phyloP scores from a whole-genome alignment of 306 rosid genomes.

The Rosa lucieae region DNA sequence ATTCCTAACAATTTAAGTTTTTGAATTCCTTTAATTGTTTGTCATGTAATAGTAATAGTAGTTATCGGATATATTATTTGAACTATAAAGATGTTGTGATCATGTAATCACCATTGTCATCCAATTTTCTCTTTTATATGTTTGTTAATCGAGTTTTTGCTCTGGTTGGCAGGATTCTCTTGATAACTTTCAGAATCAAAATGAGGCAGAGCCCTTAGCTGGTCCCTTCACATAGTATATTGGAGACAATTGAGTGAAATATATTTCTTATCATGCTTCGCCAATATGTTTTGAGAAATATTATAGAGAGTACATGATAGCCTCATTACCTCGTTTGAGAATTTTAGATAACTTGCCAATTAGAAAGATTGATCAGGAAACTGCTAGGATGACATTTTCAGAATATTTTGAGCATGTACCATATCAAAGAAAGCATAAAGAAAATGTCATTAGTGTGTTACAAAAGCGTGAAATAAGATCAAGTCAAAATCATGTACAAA shows the following conservation, averaged over 20 bases:
- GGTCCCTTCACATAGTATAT: conserved; percentile 31
- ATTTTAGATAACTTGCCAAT: conserved; percentile 61
- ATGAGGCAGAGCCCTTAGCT: conserved; percentile 35
- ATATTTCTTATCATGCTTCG: conserved; percentile 65
- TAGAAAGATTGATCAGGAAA: conserved; percentile 58
- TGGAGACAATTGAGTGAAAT: conserved; percentile 54
- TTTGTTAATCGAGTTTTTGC: neutral
- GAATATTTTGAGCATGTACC: conserved; percentile 68
- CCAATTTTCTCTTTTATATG: neutral
- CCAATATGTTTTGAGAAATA: conserved; percentile 76
- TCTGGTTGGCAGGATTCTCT: conserved; percentile 35
- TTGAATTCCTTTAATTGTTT: neutral
- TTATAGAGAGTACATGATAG: conserved; percentile 78
- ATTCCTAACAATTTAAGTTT: neutral
- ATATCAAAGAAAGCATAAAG: conserved; percentile 60
- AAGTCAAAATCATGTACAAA: conserved; percentile 30
- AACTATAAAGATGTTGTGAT: neutral
- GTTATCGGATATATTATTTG: neutral
- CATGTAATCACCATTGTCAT: neutral
- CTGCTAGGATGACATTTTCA: conserved; percentile 51
- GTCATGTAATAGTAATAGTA: neutral
- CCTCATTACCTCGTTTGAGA: conserved; percentile 65
- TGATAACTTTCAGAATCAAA: conserved; percentile 42
- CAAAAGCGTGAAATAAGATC: conserved; percentile 71
- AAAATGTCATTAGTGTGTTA: conserved; percentile 61